A percentile compares a stretch with the other conserved stretches of the same genome.
These are phyloP conservation scores for Polyporus arcularius DNA, from an alignment of 768 basidiomycete genomes.

Conservation along the genomic window DNA sequence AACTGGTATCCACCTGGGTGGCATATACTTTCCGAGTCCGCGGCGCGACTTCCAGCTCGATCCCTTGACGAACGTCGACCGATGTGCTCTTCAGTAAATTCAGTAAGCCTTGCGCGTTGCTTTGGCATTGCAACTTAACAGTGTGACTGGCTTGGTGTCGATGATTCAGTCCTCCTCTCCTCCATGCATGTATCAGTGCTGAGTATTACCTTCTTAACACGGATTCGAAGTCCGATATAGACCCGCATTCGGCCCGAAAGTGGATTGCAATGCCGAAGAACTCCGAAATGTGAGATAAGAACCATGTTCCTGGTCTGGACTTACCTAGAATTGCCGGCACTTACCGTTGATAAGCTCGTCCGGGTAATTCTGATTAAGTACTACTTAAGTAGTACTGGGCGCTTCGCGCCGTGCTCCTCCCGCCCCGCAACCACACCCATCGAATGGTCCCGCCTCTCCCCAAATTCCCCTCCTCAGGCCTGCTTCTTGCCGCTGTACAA, in stretches of 20 bases:
- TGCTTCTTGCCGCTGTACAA: constrained; percentile 27
- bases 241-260: no score
- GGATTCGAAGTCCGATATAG: not conserved
- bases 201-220: not conserved
- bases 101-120: no score
- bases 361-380: constrained; percentile 3
- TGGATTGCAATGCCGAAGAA: not conserved
- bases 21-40: no score
- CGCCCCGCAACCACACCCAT: constrained; percentile 17
- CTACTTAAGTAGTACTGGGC: not conserved
- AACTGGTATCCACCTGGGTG: no score
- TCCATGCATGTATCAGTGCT: not conserved
- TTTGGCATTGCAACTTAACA: no score
- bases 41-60: no score
- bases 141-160: no score
- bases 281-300: constrained; percentile 7
- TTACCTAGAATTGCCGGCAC: not conserved
- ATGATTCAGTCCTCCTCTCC: no score
- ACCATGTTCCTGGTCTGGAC: constrained; percentile 2
- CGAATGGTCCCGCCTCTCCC: constrained; percentile 32
- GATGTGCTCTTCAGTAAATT: no score
- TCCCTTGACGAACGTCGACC: no score
- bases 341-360: constrained; percentile 20
- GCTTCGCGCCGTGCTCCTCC: constrained; percentile 10
- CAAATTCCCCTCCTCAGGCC: constrained; percentile 24